Evolutionary conservation across 2,329 filamentous ascomycete species (phyloP).

Genomic region (Chaetomium sp.): DNA sequence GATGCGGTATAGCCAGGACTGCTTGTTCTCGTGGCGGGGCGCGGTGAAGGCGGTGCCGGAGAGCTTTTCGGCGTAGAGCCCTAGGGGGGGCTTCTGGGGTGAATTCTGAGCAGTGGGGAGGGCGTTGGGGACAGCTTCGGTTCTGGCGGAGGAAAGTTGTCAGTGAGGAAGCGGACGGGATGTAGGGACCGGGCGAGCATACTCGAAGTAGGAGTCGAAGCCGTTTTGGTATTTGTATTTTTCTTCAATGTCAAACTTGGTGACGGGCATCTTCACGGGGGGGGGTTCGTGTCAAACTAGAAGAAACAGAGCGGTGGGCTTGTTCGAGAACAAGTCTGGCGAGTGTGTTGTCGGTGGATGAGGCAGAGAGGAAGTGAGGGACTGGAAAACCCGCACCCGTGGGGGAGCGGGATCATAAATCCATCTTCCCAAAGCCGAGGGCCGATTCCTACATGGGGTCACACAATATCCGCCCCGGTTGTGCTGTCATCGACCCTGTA

Average conservation of each 20-base stretch:
- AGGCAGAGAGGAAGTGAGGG: not conserved
- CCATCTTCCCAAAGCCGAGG: constrained; percentile 1
- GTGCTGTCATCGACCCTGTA: constrained; percentile 10
- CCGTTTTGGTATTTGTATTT: constrained; percentile 73
- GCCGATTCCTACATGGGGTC: not conserved
- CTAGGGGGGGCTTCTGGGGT: constrained; percentile 71
- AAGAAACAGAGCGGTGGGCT: not conserved
- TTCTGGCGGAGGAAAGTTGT: constrained; percentile 38
- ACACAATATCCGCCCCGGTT: not conserved
- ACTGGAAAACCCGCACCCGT: not conserved
- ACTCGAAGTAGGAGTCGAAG: constrained; percentile 74
- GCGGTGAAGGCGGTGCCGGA: constrained; percentile 68
- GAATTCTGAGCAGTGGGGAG: constrained; percentile 72
- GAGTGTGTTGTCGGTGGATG: not conserved
- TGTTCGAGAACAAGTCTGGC: not conserved
- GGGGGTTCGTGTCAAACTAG: not conserved
- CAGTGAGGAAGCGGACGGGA: not conserved
- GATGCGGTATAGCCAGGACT: constrained; percentile 67
- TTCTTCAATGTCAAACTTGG: constrained; percentile 42
- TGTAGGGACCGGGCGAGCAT: constrained; percentile 28
- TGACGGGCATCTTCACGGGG: constrained; percentile 40
- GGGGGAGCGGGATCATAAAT: not conserved
- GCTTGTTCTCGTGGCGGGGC: constrained; percentile 60
- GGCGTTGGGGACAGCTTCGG: constrained; percentile 68
- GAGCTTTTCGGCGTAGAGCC: constrained; percentile 76